phyloP scores from a whole-genome alignment of 208 protist genomes.

The Leptomonas pyrrhocoris region DNA sequence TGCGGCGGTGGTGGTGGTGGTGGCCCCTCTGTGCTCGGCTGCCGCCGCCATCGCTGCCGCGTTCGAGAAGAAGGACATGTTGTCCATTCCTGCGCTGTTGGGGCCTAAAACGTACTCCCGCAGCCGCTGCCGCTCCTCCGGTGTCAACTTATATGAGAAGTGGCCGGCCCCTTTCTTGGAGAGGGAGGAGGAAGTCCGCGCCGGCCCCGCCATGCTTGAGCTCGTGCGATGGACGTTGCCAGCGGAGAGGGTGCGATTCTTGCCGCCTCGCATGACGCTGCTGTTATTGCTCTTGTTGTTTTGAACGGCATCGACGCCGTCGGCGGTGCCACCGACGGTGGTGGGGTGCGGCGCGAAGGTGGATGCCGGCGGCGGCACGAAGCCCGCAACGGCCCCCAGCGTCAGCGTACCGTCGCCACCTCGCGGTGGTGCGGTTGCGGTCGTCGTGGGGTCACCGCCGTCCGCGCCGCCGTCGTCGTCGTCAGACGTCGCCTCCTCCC shows the following conservation, averaged over 20 bases:
- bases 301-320: not conserved
- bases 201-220: not conserved
- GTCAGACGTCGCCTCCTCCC: not conserved
- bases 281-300: conserved; percentile 11
- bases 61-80: conserved; percentile 8
- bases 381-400: conserved; percentile 14
- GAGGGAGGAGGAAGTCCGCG: conserved; percentile 4
- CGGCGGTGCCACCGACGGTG: conserved; percentile 12
- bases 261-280: not conserved
- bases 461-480: no score
- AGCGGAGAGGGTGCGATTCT: not conserved
- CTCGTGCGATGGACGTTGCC: conserved; percentile 8
- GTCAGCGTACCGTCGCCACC: conserved; percentile 1
- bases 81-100: not conserved
- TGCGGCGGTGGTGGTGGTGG: not conserved
- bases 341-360: conserved; percentile 14
- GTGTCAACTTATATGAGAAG: conserved; percentile 29
- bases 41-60: conserved; percentile 9
- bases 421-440: not conserved
- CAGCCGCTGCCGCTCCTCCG: conserved; percentile 34
- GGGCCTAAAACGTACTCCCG: conserved; percentile 25
- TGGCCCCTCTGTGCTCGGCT: not conserved
- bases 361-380: conserved; percentile 6
- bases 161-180: conserved; percentile 6
- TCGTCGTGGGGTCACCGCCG: not conserved